Base-by-base conservation (phyloP, 306 rosid species). In the Cajanus cajan region DNA sequence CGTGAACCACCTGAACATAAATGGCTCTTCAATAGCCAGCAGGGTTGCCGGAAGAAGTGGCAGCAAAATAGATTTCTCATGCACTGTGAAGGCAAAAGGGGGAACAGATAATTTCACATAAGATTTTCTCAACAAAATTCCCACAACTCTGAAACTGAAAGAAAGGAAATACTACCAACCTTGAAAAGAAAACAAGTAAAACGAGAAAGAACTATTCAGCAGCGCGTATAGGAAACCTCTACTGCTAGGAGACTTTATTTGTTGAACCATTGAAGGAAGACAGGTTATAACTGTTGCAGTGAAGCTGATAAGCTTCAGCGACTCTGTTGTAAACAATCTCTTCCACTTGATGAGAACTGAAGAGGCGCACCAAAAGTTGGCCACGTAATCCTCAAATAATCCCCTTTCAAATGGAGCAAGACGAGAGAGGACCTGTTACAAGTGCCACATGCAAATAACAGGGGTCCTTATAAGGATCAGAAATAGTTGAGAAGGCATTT, bases 331-430 rank as follows among this genome's bases (percentile, higher is more conserved):
- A 70, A 92, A 89, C 70, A 91, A 82, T 82, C 89, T 93, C 87
- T 95, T 95, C 98, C 98, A 95, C 84, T 95, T 91, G 61, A 95
- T 76, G 73, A 92, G 77, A 80, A 91, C 83, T 8, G 97, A 95
- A 52, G 98, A 88, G 52, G 97, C 83, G 76, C 98, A 95, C 98
- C 98, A 95, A 86, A 95, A 91, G 80, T 88, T 95, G 66, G 97
- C 98, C 67, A 95, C 97, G 34, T 92, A 95, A 76, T 95, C 98
- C 88, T 92, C 98, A 68, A 87, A 92, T 88, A 95, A 75, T 44
- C 98, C 98, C 80, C 98, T 85, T 82, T 95, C 98, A 71, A 95
- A 95, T 40, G 98, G 98, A 73, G 97, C 93, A 70, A 95, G 93
- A 22, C 96, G 96, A 12, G 91, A 80, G 71, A 92, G 87, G 77